Conservation (phyloP, 495 filamentous ascomycete genomes). For the Hapsidospora chrysogenum region DNA sequence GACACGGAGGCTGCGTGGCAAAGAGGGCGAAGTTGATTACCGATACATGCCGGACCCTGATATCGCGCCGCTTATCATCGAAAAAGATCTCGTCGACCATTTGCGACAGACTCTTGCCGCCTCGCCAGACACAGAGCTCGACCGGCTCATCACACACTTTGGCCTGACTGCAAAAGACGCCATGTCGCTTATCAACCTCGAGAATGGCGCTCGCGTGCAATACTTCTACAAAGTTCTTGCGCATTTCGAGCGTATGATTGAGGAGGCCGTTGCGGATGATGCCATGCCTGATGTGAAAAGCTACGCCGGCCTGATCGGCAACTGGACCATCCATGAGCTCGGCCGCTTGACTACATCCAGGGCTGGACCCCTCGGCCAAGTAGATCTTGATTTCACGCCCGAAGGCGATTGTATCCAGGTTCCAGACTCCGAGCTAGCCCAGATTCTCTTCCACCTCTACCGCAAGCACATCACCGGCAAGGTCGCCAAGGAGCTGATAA, state of each 20-base stretch:
- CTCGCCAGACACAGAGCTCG: conserved; percentile 52
- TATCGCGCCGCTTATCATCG: conserved; percentile 62
- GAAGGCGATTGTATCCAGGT: conserved; percentile 33
- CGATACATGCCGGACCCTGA: conserved; percentile 98
- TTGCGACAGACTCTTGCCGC: conserved; percentile 43
- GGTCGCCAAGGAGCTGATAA: conserved; percentile 59
- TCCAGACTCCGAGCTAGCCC: conserved; percentile 40
- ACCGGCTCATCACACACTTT: conserved; percentile 38
- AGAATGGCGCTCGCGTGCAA: conserved; percentile 65
- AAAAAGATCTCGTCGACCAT: conserved; percentile 45
- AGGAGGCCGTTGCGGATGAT: conserved; percentile 13
- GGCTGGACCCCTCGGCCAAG: conserved; percentile 13
- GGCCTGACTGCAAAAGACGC: conserved; percentile 73
- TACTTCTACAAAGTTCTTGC: conserved; percentile 67
- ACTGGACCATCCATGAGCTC: conserved; percentile 78
- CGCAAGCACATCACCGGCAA: conserved; percentile 54
- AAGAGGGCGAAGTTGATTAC: conserved; percentile 96
- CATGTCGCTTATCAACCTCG: conserved; percentile 58
- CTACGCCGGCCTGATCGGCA: conserved; percentile 28
- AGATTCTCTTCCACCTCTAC: conserved; percentile 48
- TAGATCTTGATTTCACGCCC: conserved; percentile 19
- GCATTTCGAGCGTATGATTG: conserved; percentile 23
- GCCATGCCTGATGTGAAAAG: conserved; percentile 3
- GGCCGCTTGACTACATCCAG: conserved; percentile 43
- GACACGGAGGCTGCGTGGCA: conserved; percentile 67